Conservation (phyloP, 495 filamentous ascomycete species). For the Penicillium angulare region DNA sequence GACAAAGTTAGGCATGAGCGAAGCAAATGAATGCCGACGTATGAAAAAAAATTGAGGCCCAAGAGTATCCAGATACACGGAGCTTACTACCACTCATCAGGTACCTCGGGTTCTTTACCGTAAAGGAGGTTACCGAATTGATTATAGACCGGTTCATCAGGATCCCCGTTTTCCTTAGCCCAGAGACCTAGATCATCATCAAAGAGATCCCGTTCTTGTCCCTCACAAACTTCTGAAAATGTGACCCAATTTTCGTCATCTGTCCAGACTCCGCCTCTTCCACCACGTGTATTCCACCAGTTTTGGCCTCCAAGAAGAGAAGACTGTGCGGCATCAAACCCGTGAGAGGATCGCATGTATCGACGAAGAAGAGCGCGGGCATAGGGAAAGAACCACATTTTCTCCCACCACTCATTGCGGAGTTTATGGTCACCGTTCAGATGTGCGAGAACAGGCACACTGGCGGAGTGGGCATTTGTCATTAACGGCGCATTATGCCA, state of each 20-base stretch:
- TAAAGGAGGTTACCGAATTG: conserved; percentile 39
- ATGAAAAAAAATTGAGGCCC: background rate
- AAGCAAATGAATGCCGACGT: background rate
- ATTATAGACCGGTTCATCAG: conserved; percentile 56
- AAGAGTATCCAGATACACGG: background rate
- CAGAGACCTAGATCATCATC: conserved; percentile 39
- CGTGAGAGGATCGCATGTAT: conserved; percentile 46
- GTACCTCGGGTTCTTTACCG: conserved; percentile 27
- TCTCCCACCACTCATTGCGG: conserved; percentile 49
- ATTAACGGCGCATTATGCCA: conserved; percentile 53
- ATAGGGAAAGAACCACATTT: conserved; percentile 58
- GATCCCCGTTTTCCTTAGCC: conserved; percentile 62
- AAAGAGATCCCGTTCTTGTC: conserved; percentile 51
- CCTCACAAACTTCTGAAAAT: conserved; percentile 54
- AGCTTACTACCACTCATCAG: background rate
- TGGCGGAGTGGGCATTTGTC: conserved; percentile 51
- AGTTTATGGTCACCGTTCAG: conserved; percentile 44
- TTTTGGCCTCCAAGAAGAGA: conserved; percentile 48
- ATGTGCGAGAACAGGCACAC: conserved; percentile 51
- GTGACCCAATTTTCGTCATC: conserved; percentile 52
- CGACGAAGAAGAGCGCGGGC: conserved; percentile 50
- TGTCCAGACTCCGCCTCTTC: conserved; percentile 61
- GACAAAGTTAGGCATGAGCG: too few species aligned
- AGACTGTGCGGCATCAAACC: conserved; percentile 41
- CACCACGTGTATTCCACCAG: conserved; percentile 55